Evolutionary conservation across 345 rosid genomes (phyloP), one percentile per base, ranked within the genome.

Genomic region (Pelargonium nanum): DNA sequence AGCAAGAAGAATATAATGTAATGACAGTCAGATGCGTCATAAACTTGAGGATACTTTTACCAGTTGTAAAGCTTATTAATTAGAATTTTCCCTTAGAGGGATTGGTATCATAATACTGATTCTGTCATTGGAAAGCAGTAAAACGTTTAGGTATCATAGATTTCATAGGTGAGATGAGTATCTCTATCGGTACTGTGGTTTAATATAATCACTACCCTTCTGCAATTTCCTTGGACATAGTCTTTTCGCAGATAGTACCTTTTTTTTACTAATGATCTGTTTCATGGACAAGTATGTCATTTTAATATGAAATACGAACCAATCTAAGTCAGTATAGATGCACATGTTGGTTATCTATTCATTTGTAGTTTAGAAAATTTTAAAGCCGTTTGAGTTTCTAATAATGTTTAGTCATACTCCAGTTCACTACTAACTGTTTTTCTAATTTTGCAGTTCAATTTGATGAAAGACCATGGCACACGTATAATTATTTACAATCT

Each of bases 401-500:
- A 40, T 9, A 0, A 12, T 12, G 48, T 40, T 40, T 6, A 40
- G 10, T 40, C 48, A 40, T 40, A 15, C 15, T 40, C 16, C 48
- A 12, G 15, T 15, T 40, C 15, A 40, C 48, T 40, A 17, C 48
- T 40, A 12, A 40, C 48, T 40, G 48, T 40, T 40, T 40, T 40
- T 40, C 15, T 17, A 9, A 40, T 17, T 40, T 26, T 80, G 68
- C 68, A 92, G 98, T 89, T 92, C 66, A 73, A 75, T 73, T 62
- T 72, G 65, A 85, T 89, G 88, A 77, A 77, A 48, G 88, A 81
- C 61, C 86, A 75, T 55, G 98, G 98, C 58, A 92, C 98, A 45
- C 82, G 85, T 19, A 76, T 92, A 71, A 73, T 89, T 50, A 85
- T 92, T 64, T 92, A 92, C 78, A 87, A 92, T 66, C 82, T 92